These are phyloP conservation scores for Rhexocercosporidium sp. DNA, from an alignment of 2,329 filamentous ascomycete genomes.

Conservation along the genomic window DNA sequence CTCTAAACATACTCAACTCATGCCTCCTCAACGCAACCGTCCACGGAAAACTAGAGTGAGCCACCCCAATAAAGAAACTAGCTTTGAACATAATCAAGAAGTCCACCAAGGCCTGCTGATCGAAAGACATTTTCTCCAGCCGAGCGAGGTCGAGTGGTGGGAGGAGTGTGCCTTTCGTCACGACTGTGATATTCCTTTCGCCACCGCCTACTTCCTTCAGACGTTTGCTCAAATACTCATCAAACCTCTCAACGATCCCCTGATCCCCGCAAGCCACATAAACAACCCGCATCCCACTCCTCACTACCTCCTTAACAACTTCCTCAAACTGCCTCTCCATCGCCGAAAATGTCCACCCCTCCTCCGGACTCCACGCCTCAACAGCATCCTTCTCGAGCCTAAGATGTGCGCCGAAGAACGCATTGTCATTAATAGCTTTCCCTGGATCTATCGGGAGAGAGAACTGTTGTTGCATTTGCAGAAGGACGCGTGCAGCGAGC, in stretches of 20 bases:
- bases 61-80: constrained; percentile 47
- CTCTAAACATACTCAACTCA: constrained; percentile 2
- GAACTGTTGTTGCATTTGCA: not conserved
- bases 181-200: not conserved
- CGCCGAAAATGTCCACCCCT: constrained; percentile 14
- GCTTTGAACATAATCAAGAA: constrained; percentile 52
- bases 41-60: constrained; percentile 52
- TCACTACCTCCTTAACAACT: not conserved
- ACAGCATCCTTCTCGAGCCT: constrained; percentile 28
- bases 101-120: constrained; percentile 54
- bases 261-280: constrained; percentile 11
- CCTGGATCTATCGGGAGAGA: not conserved
- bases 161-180: constrained; percentile 1
- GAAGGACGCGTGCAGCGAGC: not conserved
- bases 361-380: not conserved
- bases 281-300: not conserved
- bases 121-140: constrained; percentile 47
- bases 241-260: not conserved
- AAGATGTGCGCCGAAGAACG: constrained; percentile 30
- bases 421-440: constrained; percentile 23
- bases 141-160: constrained; percentile 38
- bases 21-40: constrained; percentile 50
- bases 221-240: not conserved
- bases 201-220: not conserved
- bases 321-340: constrained; percentile 32